phyloP scores from a whole-genome alignment of 2,329 filamentous ascomycete genomes.

The Monilinia aucupariae region DNA sequence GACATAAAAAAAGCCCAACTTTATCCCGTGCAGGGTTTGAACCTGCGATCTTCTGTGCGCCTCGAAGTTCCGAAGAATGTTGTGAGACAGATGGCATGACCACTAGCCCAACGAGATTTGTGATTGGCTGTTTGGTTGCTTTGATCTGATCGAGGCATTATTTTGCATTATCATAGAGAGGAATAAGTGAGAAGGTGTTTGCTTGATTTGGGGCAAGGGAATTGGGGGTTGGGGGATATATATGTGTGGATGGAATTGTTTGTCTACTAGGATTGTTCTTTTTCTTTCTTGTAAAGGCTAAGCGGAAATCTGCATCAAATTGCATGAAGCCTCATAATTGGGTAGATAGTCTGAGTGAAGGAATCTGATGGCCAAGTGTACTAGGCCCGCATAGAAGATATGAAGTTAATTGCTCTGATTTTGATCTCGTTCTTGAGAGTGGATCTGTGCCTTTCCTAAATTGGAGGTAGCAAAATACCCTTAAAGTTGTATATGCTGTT shows the following conservation, averaged over 20 bases:
- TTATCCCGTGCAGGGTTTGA: constrained; percentile 13
- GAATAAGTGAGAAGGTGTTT: fast-evolving
- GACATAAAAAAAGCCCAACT: neutral
- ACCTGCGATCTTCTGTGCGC: constrained; percentile 13
- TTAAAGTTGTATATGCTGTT: too few relatives aligned
- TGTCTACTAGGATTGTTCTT: neutral
- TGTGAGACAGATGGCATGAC: constrained; percentile 14
- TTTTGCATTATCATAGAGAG: fast-evolving
- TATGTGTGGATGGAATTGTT: neutral
- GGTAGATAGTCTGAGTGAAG: neutral
- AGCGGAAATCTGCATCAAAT: too few relatives aligned
- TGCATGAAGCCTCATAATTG: too few relatives aligned
- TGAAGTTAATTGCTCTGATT: too few relatives aligned
- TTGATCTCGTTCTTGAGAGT: neutral
- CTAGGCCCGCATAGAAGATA: too few relatives aligned
- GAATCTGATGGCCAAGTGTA: neutral
- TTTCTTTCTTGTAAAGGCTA: too few relatives aligned
- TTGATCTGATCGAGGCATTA: neutral
- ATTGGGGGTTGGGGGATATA: neutral
- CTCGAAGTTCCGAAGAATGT: neutral
- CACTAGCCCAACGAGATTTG: constrained; percentile 13
- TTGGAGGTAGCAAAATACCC: neutral
- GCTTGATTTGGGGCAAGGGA: neutral
- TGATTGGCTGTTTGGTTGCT: neutral
- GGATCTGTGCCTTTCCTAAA: too few relatives aligned